A percentile compares a stretch with the other conserved stretches of the same genome.
Conservation (phyloP, 1,139 yeast species). For the Hyphopichia buzzinii region DNA sequence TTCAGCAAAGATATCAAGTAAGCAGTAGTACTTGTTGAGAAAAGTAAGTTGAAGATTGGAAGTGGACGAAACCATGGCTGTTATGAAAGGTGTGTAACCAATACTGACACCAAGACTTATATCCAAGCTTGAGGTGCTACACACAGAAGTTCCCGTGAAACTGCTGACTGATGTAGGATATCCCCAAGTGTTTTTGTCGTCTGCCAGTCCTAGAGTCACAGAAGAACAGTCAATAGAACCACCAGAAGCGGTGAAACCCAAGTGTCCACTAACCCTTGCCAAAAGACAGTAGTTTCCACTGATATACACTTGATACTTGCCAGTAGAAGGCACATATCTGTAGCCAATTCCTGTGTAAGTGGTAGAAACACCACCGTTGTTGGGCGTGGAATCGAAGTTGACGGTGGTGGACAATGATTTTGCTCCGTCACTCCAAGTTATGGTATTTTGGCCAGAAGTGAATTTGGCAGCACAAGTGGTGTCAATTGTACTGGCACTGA, state of each 20-base stretch:
- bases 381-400: conserved; percentile 8
- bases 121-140: neutral
- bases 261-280: conserved; percentile 8
- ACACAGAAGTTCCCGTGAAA: neutral
- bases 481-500: conserved; percentile 18
- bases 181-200: neutral
- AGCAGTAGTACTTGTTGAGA: conserved; percentile 14
- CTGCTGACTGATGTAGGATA: neutral
- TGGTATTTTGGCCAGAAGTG: conserved; percentile 22
- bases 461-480: conserved; percentile 18
- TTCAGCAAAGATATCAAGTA: conserved; percentile 1
- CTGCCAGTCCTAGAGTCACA: neutral
- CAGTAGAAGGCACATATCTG: conserved; percentile 19
- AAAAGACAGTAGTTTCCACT: conserved; percentile 6
- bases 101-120: conserved; percentile 18
- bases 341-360: conserved; percentile 20
- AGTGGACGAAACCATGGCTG: conserved; percentile 10
- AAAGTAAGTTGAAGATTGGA: conserved; percentile 8
- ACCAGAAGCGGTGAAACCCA: conserved; percentile 13
- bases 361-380: neutral
- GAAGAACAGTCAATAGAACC: conserved; percentile 15
- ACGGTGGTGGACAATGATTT: conserved; percentile 17
- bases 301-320: conserved; percentile 22
- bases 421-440: conserved; percentile 27
- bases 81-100: conserved; percentile 31